A percentile compares a stretch with the other conserved stretches of the same genome.
These are phyloP conservation scores for Gaeumannomyces sp. DNA, from an alignment of 2,329 filamentous ascomycete genomes.

Conservation along the genomic window DNA sequence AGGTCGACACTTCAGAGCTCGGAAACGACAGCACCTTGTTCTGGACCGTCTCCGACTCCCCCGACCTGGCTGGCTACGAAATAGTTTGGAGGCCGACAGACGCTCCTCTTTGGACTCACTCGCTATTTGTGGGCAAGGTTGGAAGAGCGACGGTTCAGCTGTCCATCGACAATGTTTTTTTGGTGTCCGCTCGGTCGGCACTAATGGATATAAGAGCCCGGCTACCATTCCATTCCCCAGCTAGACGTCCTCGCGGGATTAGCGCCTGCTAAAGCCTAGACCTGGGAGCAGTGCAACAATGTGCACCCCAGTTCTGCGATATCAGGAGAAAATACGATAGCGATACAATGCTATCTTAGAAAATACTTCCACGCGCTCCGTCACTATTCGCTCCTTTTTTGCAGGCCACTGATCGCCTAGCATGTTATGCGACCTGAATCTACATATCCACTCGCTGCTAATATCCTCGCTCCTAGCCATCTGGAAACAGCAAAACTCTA, in stretches of 20 bases:
- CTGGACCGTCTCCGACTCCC: conserved; percentile 30
- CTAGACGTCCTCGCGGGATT: neutral
- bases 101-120: conserved; percentile 43
- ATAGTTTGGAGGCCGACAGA: conserved; percentile 48
- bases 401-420: no score
- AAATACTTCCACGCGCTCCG: no score
- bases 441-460: no score
- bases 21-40: conserved; percentile 43
- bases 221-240: conserved; percentile 11
- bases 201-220: conserved; percentile 41
- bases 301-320: no score
- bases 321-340: no score
- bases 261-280: neutral
- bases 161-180: conserved; percentile 54
- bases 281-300: no score
- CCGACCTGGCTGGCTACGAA: conserved; percentile 36
- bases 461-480: no score
- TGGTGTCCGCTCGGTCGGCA: conserved; percentile 45
- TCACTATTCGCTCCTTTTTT: no score
- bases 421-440: no score
- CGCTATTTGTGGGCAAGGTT: conserved; percentile 41
- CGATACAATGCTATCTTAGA: no score
- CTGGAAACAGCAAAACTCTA: no score
- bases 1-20: conserved; percentile 23
- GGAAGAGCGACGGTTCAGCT: conserved; percentile 38